Evolutionary conservation across 805 yeast genomes (phyloP).

Genomic region (Candida coquimbonensis): DNA sequence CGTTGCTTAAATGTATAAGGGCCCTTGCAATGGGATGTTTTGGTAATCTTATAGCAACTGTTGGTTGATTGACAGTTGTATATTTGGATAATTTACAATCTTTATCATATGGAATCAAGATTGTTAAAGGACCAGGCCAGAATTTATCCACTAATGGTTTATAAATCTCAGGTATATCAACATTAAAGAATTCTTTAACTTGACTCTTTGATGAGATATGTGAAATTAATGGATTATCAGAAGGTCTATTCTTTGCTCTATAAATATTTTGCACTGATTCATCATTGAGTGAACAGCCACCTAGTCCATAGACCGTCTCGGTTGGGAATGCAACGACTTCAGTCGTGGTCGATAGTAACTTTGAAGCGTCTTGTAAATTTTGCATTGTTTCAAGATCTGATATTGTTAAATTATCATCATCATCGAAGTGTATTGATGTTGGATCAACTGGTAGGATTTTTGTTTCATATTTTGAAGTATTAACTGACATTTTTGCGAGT

Average conservation of each 20-base stretch:
- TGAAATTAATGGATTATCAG: constrained; percentile 90
- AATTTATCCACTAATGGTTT: constrained; percentile 53
- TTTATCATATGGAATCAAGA: constrained; percentile 56
- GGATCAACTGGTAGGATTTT: constrained; percentile 18
- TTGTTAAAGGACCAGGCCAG: constrained; percentile 97
- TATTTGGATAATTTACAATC: constrained; percentile 52
- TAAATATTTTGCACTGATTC: constrained; percentile 72
- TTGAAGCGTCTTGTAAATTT: constrained; percentile 53
- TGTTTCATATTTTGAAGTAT: constrained; percentile 7
- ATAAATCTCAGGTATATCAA: constrained; percentile 63
- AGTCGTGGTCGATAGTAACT: constrained; percentile 39
- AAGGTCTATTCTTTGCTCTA: constrained; percentile 85
- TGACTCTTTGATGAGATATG: constrained; percentile 80
- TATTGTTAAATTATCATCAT: constrained; percentile 31
- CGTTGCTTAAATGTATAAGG: constrained; percentile 71
- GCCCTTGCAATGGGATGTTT: constrained; percentile 86
- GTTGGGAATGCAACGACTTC: constrained; percentile 90
- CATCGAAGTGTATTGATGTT: constrained; percentile 14
- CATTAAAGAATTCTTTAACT: constrained; percentile 48
- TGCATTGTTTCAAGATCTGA: constrained; percentile 44
- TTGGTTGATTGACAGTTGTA: constrained; percentile 82
- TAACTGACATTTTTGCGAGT: constrained; percentile 1
- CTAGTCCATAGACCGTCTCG: constrained; percentile 95
- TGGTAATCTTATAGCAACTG: constrained; percentile 92
- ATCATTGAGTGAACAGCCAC: constrained; percentile 76